These are phyloP conservation scores for Nakazawaea wickerhamii DNA, from an alignment of 805 yeast genomes.

Conservation along the genomic window DNA sequence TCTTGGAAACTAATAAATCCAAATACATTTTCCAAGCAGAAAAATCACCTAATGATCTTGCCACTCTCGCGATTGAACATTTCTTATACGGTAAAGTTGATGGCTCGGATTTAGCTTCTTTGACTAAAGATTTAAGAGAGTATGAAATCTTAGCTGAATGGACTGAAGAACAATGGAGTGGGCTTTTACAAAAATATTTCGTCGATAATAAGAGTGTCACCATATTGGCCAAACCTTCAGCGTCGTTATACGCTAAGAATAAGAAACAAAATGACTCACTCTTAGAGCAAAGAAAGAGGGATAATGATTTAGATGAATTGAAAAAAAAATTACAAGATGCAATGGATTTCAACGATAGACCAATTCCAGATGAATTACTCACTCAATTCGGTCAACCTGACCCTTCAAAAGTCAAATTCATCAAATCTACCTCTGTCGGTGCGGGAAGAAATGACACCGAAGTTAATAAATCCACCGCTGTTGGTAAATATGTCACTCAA, in stretches of 20 bases:
- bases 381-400: conserved; percentile 65
- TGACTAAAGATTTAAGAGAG: conserved; percentile 52
- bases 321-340: conserved; percentile 54
- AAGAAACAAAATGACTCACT: conserved; percentile 48
- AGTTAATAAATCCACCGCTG: conserved; percentile 23
- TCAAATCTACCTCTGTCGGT: conserved; percentile 58
- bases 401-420: conserved; percentile 68
- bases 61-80: conserved; percentile 67
- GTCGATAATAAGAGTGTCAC: conserved; percentile 59
- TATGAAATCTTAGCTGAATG: conserved; percentile 55
- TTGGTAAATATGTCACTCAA: conserved; percentile 16
- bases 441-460: conserved; percentile 43
- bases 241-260: conserved; percentile 43
- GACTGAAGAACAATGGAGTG: conserved; percentile 65
- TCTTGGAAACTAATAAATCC: conserved; percentile 59
- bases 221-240: conserved; percentile 70
- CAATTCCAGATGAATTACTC: conserved; percentile 68
- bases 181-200: conserved; percentile 45
- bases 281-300: conserved; percentile 30
- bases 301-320: conserved; percentile 51
- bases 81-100: conserved; percentile 71
- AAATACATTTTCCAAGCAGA: conserved; percentile 58
- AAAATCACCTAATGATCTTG: conserved; percentile 53
- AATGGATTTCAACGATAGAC: conserved; percentile 59
- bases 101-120: conserved; percentile 51